Evolutionary conservation across 306 rosid genomes (phyloP).

Genomic region (Begonia loranthoides): DNA sequence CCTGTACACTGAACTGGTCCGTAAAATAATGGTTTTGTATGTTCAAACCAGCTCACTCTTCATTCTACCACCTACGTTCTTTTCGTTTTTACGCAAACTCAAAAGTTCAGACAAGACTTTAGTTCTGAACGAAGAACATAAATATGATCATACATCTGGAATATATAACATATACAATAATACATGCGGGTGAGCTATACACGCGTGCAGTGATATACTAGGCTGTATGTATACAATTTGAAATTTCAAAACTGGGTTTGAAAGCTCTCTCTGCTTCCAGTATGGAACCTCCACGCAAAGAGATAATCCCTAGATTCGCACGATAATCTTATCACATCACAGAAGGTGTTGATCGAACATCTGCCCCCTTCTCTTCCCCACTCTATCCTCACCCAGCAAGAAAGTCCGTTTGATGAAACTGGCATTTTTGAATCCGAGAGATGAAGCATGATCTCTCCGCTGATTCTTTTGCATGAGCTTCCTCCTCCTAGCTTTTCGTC

Average conservation of each 20-base stretch:
- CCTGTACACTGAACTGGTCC: too few relatives aligned
- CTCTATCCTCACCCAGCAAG: slow-evolving; percentile 89
- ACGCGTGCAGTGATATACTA: neutral
- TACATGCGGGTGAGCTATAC: too few relatives aligned
- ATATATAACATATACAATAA: too few relatives aligned
- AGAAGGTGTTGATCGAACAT: slow-evolving; percentile 39
- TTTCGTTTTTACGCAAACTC: too few relatives aligned
- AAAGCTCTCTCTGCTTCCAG: slow-evolving; percentile 39
- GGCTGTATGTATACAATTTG: slow-evolving; percentile 21
- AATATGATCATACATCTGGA: too few relatives aligned
- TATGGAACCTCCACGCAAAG: slow-evolving; percentile 83
- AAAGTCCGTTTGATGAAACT: slow-evolving; percentile 49
- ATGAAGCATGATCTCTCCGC: slow-evolving; percentile 60
- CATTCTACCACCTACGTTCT: too few relatives aligned
- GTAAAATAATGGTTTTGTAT: too few relatives aligned
- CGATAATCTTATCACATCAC: slow-evolving; percentile 47
- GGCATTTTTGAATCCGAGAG: slow-evolving; percentile 36
- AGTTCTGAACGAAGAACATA: too few relatives aligned
- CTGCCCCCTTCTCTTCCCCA: slow-evolving; percentile 43
- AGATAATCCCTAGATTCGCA: slow-evolving; percentile 42
- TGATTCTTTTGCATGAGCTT: slow-evolving; percentile 45
- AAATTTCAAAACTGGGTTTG: slow-evolving; percentile 29
- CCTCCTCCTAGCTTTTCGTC: slow-evolving; percentile 21
- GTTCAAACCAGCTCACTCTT: too few relatives aligned
- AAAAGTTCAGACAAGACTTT: too few relatives aligned